A percentile compares a stretch with the other conserved stretches of the same genome.
Conservation (phyloP, 768 basidiomycete species). For the Hygrocybe coccinea region DNA sequence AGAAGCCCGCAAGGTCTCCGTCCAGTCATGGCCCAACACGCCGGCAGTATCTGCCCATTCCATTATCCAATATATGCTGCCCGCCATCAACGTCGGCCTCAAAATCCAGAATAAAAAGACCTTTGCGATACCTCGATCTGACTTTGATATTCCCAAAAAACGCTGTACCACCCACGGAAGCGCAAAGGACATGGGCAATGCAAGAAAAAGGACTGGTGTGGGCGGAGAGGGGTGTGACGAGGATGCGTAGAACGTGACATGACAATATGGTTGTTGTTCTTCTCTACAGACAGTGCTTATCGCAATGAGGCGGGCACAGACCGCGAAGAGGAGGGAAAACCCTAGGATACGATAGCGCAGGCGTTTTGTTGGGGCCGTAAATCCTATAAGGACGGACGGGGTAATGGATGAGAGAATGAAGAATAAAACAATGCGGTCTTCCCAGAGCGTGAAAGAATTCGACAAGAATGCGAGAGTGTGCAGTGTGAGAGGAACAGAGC, state of each 20-base stretch:
- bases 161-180: slow-evolving; percentile 53
- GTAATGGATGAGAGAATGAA: slow-evolving; percentile 63
- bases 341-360: slow-evolving; percentile 73
- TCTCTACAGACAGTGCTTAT: slow-evolving; percentile 88
- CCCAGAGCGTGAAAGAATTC: slow-evolving; percentile 98
- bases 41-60: slow-evolving; percentile 71
- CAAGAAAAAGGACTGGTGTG: slow-evolving; percentile 49
- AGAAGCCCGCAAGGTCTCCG: slow-evolving; percentile 41
- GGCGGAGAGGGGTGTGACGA: slow-evolving; percentile 66
- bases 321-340: slow-evolving; percentile 61
- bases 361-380: slow-evolving; percentile 61
- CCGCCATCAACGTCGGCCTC: slow-evolving; percentile 52
- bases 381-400: slow-evolving; percentile 54
- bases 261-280: slow-evolving; percentile 87
- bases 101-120: slow-evolving; percentile 59
- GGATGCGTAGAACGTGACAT: slow-evolving; percentile 83
- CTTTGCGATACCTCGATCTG: slow-evolving; percentile 68
- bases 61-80: slow-evolving; percentile 68
- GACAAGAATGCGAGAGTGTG: slow-evolving; percentile 80
- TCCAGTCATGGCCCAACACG: slow-evolving; percentile 38
- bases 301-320: slow-evolving; percentile 70
- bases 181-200: slow-evolving; percentile 49
- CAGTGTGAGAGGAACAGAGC: slow-evolving; percentile 48
- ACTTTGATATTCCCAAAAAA: slow-evolving; percentile 62
- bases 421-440: slow-evolving; percentile 78